A percentile compares a stretch with the other conserved stretches of the same genome.
Conservation (phyloP, 1,284 basidiomycete genomes). For the Coriolopsis trogii region DNA sequence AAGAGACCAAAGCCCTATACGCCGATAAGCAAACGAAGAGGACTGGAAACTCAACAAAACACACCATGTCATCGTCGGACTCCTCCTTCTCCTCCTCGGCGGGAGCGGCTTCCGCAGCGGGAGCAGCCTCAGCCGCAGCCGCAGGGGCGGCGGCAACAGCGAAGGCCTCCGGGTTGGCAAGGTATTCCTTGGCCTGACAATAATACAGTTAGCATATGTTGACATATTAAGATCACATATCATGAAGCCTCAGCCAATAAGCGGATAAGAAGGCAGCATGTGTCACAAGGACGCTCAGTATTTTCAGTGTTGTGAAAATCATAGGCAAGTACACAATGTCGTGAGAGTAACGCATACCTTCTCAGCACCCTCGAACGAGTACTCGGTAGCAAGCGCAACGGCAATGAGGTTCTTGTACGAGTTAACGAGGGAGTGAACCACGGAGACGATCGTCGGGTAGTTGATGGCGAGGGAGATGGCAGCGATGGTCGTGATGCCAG, state of each 20-base stretch:
- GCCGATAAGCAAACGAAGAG: not conserved
- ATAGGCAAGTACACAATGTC: conserved; percentile 31
- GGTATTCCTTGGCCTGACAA: conserved; percentile 88
- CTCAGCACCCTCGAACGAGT: conserved; percentile 91
- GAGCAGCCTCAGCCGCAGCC: conserved; percentile 53
- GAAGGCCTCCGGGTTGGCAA: conserved; percentile 97
- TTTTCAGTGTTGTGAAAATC: conserved; percentile 77
- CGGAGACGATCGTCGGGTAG: conserved; percentile 95
- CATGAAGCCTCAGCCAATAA: conserved; percentile 34
- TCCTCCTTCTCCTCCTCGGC: conserved; percentile 78
- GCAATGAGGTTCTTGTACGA: conserved; percentile 98
- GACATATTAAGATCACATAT: conserved; percentile 23
- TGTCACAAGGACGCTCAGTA: conserved; percentile 64
- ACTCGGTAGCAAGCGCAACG: conserved; percentile 91
- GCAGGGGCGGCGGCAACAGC: conserved; percentile 77
- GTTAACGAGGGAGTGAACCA: conserved; percentile 95
- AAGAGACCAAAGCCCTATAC: conserved; percentile 83
- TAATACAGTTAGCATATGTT: conserved; percentile 28
- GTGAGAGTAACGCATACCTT: conserved; percentile 63
- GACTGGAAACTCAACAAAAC: conserved; percentile 20
- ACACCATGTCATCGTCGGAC: conserved; percentile 79
- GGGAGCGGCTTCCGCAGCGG: conserved; percentile 50
- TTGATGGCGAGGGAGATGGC: conserved; percentile 94
- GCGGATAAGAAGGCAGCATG: conserved; percentile 42
- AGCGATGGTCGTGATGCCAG: conserved; percentile 94